Percentiles rank a stretch among this genome's conserved stretches.
Evolutionary conservation across 805 yeast genomes (phyloP).

Genomic region (Tetrapisispora pingtungensis): DNA sequence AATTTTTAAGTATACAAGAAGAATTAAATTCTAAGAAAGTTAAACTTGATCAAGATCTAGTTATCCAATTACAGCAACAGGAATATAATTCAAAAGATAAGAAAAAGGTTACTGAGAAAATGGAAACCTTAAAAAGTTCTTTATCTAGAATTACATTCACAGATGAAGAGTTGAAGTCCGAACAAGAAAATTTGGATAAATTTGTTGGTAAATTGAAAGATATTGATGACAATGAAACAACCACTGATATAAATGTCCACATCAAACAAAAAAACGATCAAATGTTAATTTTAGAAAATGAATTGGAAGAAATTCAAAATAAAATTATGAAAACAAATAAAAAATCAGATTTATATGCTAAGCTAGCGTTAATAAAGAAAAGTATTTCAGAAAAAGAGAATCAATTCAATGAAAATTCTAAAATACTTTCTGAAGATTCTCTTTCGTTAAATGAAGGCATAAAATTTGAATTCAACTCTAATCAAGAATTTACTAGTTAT

Average conservation of each 20-base stretch:
- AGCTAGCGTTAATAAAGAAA: slow-evolving; percentile 32
- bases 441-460: slow-evolving; percentile 8
- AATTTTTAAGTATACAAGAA: slow-evolving; percentile 8
- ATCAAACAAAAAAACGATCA: slow-evolving; percentile 33
- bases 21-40: slow-evolving; percentile 9
- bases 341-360: slow-evolving; percentile 51
- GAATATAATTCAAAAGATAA: slow-evolving; percentile 41
- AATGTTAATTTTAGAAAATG: slow-evolving; percentile 32
- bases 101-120: slow-evolving; percentile 28
- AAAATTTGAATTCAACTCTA: slow-evolving; percentile 10
- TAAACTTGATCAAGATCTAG: slow-evolving; percentile 7
- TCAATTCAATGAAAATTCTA: not conserved
- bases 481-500: slow-evolving; percentile 13
- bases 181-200: slow-evolving; percentile 33
- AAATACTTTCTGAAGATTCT: slow-evolving; percentile 3
- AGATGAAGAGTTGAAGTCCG: slow-evolving; percentile 39
- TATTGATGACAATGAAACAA: slow-evolving; percentile 21
- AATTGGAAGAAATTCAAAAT: slow-evolving; percentile 43
- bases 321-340: slow-evolving; percentile 43
- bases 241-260: slow-evolving; percentile 26
- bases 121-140: slow-evolving; percentile 31
- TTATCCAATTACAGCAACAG: slow-evolving; percentile 29
- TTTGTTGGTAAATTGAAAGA: slow-evolving; percentile 30
- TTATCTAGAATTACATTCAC: slow-evolving; percentile 33
- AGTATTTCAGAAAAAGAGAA: slow-evolving; percentile 11